phyloP scores from a whole-genome alignment of 805 yeast genomes.

The Cyberlindnera nakhonratchasimensis region DNA sequence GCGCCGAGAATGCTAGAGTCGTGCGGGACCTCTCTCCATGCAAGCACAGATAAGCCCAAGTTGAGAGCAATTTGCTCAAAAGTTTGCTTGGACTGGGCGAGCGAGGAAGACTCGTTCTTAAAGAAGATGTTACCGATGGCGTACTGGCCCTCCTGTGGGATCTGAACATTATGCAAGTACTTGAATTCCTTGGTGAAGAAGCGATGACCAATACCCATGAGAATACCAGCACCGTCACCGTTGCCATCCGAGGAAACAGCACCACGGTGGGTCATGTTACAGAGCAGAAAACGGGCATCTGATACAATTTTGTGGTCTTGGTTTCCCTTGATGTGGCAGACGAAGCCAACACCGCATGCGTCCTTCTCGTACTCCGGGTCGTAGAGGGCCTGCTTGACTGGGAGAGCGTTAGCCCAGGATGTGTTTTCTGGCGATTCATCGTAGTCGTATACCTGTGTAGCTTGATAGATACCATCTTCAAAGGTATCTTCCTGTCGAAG shows the following conservation, averaged over 20 bases:
- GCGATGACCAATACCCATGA: slow-evolving; percentile 87
- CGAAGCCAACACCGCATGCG: slow-evolving; percentile 98
- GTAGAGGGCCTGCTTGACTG: slow-evolving; percentile 83
- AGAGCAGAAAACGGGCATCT: slow-evolving; percentile 80
- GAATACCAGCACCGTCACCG: slow-evolving; percentile 99
- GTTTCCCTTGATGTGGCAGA: slow-evolving; percentile 87
- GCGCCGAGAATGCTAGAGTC: slow-evolving; percentile 95
- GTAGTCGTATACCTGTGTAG: slow-evolving; percentile 38
- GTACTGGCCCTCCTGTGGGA: slow-evolving; percentile 82
- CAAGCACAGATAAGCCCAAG: slow-evolving; percentile 78
- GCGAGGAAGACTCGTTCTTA: slow-evolving; percentile 73
- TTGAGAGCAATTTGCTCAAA: slow-evolving; percentile 78
- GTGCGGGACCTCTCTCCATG: slow-evolving; percentile 94
- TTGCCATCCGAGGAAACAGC: slow-evolving; percentile 96
- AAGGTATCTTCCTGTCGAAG: slow-evolving; percentile 16
- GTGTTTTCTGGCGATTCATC: slow-evolving; percentile 74
- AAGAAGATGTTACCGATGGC: slow-evolving; percentile 95
- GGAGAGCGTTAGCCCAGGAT: slow-evolving; percentile 91
- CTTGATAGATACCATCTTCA: slow-evolving; percentile 14
- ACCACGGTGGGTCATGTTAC: slow-evolving; percentile 99
- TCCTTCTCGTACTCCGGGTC: slow-evolving; percentile 93
- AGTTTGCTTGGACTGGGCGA: slow-evolving; percentile 65
- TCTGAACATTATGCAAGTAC: slow-evolving; percentile 57
- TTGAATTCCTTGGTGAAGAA: slow-evolving; percentile 83
- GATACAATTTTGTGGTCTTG: slow-evolving; percentile 89